These are phyloP conservation scores for Podila verticillata DNA, from an alignment of 192 early-diverging fungal genomes.

Conservation along the genomic window DNA sequence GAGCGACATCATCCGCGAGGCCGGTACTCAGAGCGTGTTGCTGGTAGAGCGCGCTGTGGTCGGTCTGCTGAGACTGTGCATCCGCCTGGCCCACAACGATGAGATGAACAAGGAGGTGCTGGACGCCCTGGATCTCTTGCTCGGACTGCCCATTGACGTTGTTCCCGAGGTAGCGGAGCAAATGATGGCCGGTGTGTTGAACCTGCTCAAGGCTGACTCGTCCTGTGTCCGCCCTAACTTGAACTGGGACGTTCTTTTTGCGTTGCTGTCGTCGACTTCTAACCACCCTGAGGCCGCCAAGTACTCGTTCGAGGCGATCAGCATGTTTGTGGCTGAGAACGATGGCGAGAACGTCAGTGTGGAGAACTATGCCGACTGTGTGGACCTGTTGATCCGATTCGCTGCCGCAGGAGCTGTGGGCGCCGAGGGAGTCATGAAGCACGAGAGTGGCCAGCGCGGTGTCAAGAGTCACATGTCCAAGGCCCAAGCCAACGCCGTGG, in stretches of 20 bases:
- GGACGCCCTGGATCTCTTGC: slow-evolving; percentile 63
- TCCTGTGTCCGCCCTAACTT: slow-evolving; percentile 51
- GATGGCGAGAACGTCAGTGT: slow-evolving; percentile 56
- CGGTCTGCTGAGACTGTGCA: slow-evolving; percentile 74
- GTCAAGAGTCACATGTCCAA: slow-evolving; percentile 47
- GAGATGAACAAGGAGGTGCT: slow-evolving; percentile 63
- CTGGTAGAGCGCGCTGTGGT: slow-evolving; percentile 84
- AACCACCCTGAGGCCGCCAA: slow-evolving; percentile 69
- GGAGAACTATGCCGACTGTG: slow-evolving; percentile 80
- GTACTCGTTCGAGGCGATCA: slow-evolving; percentile 72
- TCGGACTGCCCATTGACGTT: slow-evolving; percentile 64
- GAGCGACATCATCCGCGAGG: slow-evolving; percentile 74
- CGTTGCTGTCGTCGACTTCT: slow-evolving; percentile 62
- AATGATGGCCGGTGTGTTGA: slow-evolving; percentile 79
- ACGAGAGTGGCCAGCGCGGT: slow-evolving; percentile 44
- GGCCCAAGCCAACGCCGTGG: slow-evolving; percentile 59
- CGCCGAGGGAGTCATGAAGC: slow-evolving; percentile 36
- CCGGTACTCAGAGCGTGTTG: slow-evolving; percentile 66
- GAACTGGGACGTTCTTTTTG: slow-evolving; percentile 63
- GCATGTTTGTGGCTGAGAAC: slow-evolving; percentile 63
- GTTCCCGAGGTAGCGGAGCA: slow-evolving; percentile 77
- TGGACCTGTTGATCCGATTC: slow-evolving; percentile 75
- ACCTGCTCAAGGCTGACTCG: slow-evolving; percentile 66
- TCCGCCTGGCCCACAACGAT: slow-evolving; percentile 75
- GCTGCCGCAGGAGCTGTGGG: slow-evolving; percentile 59